A percentile compares a stretch with the other conserved stretches of the same genome.
Conservation (phyloP, 805 yeast species). For the Candida maesae region DNA sequence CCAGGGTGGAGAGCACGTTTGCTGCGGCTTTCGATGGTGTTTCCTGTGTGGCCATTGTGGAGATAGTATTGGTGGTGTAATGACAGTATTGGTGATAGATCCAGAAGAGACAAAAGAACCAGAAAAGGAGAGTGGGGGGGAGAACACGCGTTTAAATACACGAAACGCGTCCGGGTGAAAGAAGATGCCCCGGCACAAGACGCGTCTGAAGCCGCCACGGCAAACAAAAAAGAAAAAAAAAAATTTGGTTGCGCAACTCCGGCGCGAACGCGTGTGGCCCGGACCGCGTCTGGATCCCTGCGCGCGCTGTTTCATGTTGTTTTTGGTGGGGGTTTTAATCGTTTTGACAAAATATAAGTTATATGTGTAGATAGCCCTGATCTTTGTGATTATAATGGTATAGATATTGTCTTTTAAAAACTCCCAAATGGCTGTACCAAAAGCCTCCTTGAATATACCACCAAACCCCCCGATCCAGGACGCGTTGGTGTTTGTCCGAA, state of each 20-base stretch:
- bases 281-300: neutral
- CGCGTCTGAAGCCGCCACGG: too few species aligned
- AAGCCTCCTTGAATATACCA: neutral
- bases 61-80: neutral
- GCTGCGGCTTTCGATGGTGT: conserved; percentile 72
- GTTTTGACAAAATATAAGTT: too few species aligned
- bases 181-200: neutral
- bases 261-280: neutral
- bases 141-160: neutral
- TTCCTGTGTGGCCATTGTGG: conserved; percentile 44
- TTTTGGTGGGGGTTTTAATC: too few species aligned
- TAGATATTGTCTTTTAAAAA: neutral
- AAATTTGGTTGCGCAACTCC: neutral
- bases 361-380: neutral
- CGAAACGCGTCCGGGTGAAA: neutral
- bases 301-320: neutral
- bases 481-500: neutral
- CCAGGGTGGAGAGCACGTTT: conserved; percentile 48
- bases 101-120: neutral
- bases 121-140: neutral
- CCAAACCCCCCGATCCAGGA: neutral
- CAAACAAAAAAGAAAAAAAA: too few species aligned
- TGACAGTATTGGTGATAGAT: neutral
- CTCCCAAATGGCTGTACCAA: neutral
- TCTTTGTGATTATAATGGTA: neutral